phyloP scores from a whole-genome alignment of 2,329 filamentous ascomycete species.

The Blastomyces silverae region DNA sequence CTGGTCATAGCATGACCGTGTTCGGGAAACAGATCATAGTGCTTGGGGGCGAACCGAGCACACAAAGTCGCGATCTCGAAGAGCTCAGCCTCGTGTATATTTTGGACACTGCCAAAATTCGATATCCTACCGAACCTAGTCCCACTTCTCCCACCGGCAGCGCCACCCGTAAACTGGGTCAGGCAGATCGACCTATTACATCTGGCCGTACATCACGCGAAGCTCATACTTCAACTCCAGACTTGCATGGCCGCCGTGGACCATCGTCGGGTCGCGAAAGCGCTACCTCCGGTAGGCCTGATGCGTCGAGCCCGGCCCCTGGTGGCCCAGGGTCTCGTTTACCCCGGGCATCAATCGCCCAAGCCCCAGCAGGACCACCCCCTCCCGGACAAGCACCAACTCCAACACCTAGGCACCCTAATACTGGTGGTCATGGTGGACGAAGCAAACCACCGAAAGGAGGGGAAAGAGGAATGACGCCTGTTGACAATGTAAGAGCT shows the following conservation, averaged over 20 bases:
- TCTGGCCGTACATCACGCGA: conserved; percentile 41
- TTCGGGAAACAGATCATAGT: conserved; percentile 90
- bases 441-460: conserved; percentile 47
- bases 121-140: conserved; percentile 74
- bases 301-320: conserved; percentile 29
- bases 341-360: conserved; percentile 53
- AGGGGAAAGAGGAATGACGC: conserved; percentile 41
- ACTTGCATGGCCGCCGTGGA: conserved; percentile 32
- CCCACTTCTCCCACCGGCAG: conserved; percentile 37
- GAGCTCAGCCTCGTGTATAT: conserved; percentile 87
- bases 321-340: conserved; percentile 49
- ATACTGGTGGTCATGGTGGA: conserved; percentile 30
- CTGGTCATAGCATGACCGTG: conserved; percentile 95
- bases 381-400: conserved; percentile 58
- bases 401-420: conserved; percentile 50
- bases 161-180: conserved; percentile 39
- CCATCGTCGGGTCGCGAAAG: conserved; percentile 37
- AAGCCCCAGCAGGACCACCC: conserved; percentile 57
- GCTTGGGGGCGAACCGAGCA: conserved; percentile 88
- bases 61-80: conserved; percentile 68
- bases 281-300: conserved; percentile 25
- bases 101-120: conserved; percentile 89
- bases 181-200: conserved; percentile 38
- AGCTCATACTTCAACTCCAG: conserved; percentile 35
- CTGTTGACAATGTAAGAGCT: conserved; percentile 39